These are phyloP conservation scores for Conringia planisiliqua DNA, from an alignment of 345 rosid species.

Conservation along the genomic window DNA sequence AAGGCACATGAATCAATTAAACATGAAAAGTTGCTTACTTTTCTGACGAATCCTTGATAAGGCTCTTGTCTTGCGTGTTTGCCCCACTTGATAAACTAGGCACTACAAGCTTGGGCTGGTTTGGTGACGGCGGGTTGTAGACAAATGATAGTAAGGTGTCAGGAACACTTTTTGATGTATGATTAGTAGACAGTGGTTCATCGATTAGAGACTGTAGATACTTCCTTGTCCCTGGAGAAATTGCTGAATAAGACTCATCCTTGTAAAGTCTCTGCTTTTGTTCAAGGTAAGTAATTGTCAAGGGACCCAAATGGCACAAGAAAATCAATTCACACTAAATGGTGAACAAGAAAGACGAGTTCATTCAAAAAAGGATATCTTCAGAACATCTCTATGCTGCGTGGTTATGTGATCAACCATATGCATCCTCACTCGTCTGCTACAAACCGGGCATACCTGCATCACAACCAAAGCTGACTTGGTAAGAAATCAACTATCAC, in stretches of 20 bases:
- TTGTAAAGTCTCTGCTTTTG: constrained; percentile 52
- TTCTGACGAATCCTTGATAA: constrained; percentile 27
- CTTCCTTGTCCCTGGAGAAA: constrained; percentile 43
- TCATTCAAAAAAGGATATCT: constrained; percentile 16
- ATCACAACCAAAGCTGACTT: constrained; percentile 13
- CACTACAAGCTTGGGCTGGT: constrained; percentile 34
- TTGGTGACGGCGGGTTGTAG: constrained; percentile 36
- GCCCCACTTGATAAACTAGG: constrained; percentile 30
- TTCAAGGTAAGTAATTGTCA: constrained; percentile 59
- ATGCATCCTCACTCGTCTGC: constrained; percentile 31
- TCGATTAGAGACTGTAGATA: constrained; percentile 43
- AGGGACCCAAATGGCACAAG: constrained; percentile 38
- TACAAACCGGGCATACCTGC: constrained; percentile 36
- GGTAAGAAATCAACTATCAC: background rate
- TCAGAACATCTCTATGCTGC: constrained; percentile 26
- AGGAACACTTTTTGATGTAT: constrained; percentile 45
- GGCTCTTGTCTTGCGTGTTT: constrained; percentile 35
- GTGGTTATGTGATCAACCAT: constrained; percentile 34
- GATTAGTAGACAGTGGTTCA: constrained; percentile 29
- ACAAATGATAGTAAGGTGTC: constrained; percentile 63
- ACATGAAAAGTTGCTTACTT: constrained; percentile 37
- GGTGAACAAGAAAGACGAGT: too few relatives aligned
- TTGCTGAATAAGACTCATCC: constrained; percentile 40
- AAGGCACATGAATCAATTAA: background rate
- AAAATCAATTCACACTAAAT: background rate